A percentile compares a stretch with the other conserved stretches of the same genome.
Conservation (phyloP, 345 rosid species). For the Rhodamnia argentea region DNA sequence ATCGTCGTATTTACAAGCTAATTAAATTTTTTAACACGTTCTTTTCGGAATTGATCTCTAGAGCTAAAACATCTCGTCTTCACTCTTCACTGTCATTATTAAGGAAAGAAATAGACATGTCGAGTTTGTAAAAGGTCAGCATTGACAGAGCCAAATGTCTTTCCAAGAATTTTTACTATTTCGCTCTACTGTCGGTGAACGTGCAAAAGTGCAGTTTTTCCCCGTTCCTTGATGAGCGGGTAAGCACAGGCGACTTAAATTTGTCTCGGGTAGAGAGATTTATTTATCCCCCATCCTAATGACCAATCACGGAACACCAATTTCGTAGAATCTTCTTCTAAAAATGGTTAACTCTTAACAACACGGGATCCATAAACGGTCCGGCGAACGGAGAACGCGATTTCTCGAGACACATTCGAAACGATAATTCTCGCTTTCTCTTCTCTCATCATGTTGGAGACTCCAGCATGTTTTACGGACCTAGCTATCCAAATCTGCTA, state of each 20-base stretch:
- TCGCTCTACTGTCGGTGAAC: background rate
- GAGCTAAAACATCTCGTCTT: background rate
- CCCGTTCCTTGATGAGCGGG: background rate
- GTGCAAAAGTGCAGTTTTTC: background rate
- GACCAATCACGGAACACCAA: too few relatives aligned
- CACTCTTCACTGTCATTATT: background rate
- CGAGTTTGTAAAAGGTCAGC: background rate
- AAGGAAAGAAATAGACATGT: background rate
- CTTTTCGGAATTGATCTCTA: too few relatives aligned
- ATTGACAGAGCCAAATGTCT: background rate
- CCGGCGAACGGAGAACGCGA: background rate
- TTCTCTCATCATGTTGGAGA: background rate
- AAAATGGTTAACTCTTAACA: background rate
- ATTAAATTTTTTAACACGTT: too few relatives aligned
- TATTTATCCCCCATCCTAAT: background rate
- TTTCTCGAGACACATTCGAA: background rate
- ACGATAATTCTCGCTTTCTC: background rate
- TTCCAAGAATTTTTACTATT: background rate
- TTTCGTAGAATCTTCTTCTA: too few relatives aligned
- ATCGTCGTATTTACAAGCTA: background rate
- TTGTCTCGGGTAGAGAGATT: background rate
- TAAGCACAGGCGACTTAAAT: background rate
- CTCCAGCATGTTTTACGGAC: background rate
- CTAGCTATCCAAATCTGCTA: background rate
- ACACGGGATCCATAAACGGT: background rate